Evolutionary conservation across 164 flowering plant genomes (phyloP).

Genomic region (Amborella trichopoda): DNA sequence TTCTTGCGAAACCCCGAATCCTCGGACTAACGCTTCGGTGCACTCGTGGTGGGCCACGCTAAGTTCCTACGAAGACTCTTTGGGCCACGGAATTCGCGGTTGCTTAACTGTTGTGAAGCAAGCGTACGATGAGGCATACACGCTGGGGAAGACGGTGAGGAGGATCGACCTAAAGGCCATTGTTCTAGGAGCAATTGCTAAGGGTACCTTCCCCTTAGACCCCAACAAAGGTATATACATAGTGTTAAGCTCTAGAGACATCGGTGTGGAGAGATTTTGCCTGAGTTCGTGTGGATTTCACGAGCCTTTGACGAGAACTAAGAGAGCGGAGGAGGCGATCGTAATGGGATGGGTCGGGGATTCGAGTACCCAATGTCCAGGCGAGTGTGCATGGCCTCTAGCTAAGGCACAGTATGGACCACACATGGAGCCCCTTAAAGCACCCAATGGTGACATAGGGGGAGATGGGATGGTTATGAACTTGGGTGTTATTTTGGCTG

Average conservation of each 20-base stretch:
- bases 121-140: not conserved
- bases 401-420: constrained; percentile 12
- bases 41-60: constrained; percentile 19
- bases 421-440: constrained; percentile 7
- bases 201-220: no score
- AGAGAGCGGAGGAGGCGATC: not conserved
- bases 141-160: constrained; percentile 5
- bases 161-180: no score
- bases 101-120: not conserved
- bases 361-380: constrained; percentile 11
- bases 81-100: no score
- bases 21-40: constrained; percentile 14
- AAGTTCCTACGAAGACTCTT: constrained; percentile 13
- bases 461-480: constrained; percentile 13
- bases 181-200: not conserved
- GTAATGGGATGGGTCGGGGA: constrained; percentile 13
- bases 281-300: constrained; percentile 9
- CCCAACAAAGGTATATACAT: constrained; percentile 9
- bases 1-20: constrained; percentile 2
- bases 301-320: constrained; percentile 5
- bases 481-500: constrained; percentile 9
- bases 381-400: constrained; percentile 11
- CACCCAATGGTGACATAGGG: constrained; percentile 15
- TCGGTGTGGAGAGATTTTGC: constrained; percentile 12
- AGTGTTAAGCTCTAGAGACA: constrained; percentile 6